Base-by-base conservation (phyloP, 2,329 filamentous ascomycete genomes). In the Trichoderma sp. region DNA sequence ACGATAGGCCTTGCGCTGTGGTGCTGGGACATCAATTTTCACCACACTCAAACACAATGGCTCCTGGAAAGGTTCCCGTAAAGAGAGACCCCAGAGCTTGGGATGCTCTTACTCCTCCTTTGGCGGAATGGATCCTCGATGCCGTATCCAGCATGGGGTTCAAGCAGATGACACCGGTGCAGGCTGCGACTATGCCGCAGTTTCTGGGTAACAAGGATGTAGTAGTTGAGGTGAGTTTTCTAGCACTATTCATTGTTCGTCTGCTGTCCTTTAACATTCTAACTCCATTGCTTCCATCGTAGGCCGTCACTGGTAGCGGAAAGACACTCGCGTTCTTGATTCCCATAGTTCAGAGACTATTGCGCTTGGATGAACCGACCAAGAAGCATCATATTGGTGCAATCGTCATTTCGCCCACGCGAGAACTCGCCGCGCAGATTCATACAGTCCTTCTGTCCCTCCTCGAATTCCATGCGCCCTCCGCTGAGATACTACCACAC, bases 161-260 rank as follows among this genome's bases (percentile, higher is more conserved):
- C 81, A 84, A 87, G 74, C 91, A 92, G 80, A 95, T 96, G 87
- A 98, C 95, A 4, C 95, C 95, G 1, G 95, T 98, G n/a, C 95
- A 98, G 83, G 93, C 95, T 58, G 95, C 94, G 72, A 92, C 93
- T 5, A 92, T 98, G 75, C 94, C 94, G 14, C 88, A 97, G 66
- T 96, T 97, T 79, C 91, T 95, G 83, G 91, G 90, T 66, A 93
- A 97, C 80, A 97, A 97, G 78, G 94, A 97, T 81, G 93, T 97
- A 5, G 94, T 97, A 1, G 94, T 97, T 6, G 94, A 97, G 84
- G 90, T 89, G 79, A 61, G 79, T 70, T 30, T 61, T 9, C 39
- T 26, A 18, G 3, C 51, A 30, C 18, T 53, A 24, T 36, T 26
- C 11, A 26, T 18, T 14, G 2, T 28, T 21, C 5, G 1, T 58